A percentile compares a stretch with the other conserved stretches of the same genome.
Evolutionary conservation across 371 early-diverging fungal genomes (phyloP).

Genomic region (Mucor sp.): DNA sequence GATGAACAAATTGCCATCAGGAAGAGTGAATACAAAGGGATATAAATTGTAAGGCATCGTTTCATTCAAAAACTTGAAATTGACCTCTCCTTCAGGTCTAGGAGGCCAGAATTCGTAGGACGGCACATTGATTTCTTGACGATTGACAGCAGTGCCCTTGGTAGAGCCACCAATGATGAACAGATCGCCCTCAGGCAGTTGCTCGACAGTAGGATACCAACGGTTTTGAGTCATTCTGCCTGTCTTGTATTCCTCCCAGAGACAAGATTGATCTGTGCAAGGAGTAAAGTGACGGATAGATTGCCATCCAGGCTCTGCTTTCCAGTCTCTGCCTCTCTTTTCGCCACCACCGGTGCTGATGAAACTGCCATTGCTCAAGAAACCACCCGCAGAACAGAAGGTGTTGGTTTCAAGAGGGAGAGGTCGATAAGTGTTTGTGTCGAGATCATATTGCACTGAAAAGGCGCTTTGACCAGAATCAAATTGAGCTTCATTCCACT

Average conservation of each 20-base stretch:
- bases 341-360: slow-evolving; percentile 67
- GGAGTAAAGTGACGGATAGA: slow-evolving; percentile 57
- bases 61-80: slow-evolving; percentile 52
- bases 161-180: slow-evolving; percentile 64
- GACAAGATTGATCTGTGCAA: slow-evolving; percentile 46
- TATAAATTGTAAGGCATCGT: slow-evolving; percentile 69
- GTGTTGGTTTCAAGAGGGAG: slow-evolving; percentile 60
- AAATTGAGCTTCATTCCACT: slow-evolving; percentile 55
- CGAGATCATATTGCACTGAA: slow-evolving; percentile 58
- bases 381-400: slow-evolving; percentile 67
- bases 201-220: slow-evolving; percentile 70
- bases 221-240: slow-evolving; percentile 50
- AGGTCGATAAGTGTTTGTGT: slow-evolving; percentile 46
- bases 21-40: slow-evolving; percentile 55
- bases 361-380: slow-evolving; percentile 60
- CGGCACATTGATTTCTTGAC: slow-evolving; percentile 55
- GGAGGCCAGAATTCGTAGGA: slow-evolving; percentile 54
- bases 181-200: slow-evolving; percentile 58
- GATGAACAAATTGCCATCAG: slow-evolving; percentile 57
- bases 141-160: slow-evolving; percentile 54
- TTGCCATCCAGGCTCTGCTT: slow-evolving; percentile 58
- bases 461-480: slow-evolving; percentile 57
- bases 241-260: slow-evolving; percentile 47
- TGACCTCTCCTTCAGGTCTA: slow-evolving; percentile 31
- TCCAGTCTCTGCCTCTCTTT: slow-evolving; percentile 43